Percentiles rank a stretch among this genome's conserved stretches.
Evolutionary conservation across 192 early-diverging fungal species (phyloP).

Genomic region (Coemansia furcata): DNA sequence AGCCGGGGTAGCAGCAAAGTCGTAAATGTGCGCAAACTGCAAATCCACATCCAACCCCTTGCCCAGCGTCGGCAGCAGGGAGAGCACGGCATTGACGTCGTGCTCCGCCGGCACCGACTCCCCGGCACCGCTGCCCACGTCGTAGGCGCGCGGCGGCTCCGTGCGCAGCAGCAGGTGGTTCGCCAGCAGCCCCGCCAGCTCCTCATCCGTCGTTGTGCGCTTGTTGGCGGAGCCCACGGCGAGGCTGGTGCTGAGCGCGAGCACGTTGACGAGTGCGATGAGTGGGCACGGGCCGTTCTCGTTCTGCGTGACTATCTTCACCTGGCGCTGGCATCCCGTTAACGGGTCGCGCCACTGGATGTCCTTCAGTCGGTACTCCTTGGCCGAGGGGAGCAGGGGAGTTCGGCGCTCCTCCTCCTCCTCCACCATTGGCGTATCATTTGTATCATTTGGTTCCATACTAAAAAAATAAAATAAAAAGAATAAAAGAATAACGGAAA

Average conservation of each 20-base stretch:
- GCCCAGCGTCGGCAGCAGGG: slow-evolving; percentile 34
- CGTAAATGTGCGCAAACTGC: slow-evolving; percentile 69
- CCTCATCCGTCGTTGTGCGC: slow-evolving; percentile 61
- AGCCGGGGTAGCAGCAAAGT: slow-evolving; percentile 66
- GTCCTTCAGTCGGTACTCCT: slow-evolving; percentile 70
- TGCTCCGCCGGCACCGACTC: background rate
- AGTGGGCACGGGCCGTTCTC: slow-evolving; percentile 93
- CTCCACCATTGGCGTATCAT: background rate
- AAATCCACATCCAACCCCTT: slow-evolving; percentile 82
- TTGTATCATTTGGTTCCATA: background rate
- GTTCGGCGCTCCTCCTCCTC: background rate
- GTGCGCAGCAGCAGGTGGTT: slow-evolving; percentile 60
- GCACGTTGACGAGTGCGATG: slow-evolving; percentile 78
- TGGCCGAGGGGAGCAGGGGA: background rate
- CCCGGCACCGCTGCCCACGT: background rate
- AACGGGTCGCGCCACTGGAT: slow-evolving; percentile 62
- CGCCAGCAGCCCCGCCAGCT: slow-evolving; percentile 69
- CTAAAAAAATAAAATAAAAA: background rate
- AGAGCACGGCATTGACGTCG: slow-evolving; percentile 9
- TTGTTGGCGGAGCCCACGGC: slow-evolving; percentile 40
- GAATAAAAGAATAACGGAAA: too few species aligned
- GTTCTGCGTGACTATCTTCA: slow-evolving; percentile 88
- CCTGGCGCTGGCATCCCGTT: slow-evolving; percentile 46
- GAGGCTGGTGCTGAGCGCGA: slow-evolving; percentile 72
- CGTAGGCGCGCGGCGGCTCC: slow-evolving; percentile 5